Conservation (phyloP, 805 yeast species). For the Starmerella bombicola region DNA sequence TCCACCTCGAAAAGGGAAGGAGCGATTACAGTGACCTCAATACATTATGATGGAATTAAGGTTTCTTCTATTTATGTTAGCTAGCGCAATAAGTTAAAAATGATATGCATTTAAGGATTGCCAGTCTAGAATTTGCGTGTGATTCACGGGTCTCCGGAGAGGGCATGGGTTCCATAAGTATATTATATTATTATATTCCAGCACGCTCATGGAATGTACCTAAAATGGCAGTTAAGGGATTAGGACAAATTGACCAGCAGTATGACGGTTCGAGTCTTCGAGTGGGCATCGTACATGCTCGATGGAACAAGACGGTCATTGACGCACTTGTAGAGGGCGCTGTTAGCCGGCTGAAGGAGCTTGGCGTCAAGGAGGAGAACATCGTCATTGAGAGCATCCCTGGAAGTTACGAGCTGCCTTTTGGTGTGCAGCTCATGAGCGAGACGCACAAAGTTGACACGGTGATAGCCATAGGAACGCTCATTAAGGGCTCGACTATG, state of each 20-base stretch:
- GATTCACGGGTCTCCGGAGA: too few relatives aligned
- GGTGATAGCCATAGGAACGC: conserved; percentile 82
- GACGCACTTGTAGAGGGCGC: conserved; percentile 74
- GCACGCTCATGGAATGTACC: not conserved
- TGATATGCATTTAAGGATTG: too few relatives aligned
- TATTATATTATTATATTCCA: too few relatives aligned
- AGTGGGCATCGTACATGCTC: conserved; percentile 84
- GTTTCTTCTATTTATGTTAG: too few relatives aligned
- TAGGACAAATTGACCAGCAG: conserved; percentile 56
- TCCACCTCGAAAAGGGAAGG: too few relatives aligned
- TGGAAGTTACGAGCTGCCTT: conserved; percentile 90
- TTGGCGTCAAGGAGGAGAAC: conserved; percentile 66
- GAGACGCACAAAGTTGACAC: conserved; percentile 45
- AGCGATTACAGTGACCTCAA: too few relatives aligned
- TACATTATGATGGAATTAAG: too few relatives aligned
- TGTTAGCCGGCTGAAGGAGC: conserved; percentile 39
- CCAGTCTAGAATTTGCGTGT: too few relatives aligned
- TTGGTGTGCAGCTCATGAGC: conserved; percentile 43
- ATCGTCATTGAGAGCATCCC: conserved; percentile 80
- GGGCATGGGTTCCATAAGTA: too few relatives aligned
- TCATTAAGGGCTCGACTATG: conserved; percentile 95
- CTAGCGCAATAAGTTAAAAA: too few relatives aligned
- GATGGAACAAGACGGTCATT: conserved; percentile 80
- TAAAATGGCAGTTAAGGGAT: conserved; percentile 43
- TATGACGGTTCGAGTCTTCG: conserved; percentile 51